Conservation (phyloP, 1,284 basidiomycete genomes). For the Ustilago sp. region DNA sequence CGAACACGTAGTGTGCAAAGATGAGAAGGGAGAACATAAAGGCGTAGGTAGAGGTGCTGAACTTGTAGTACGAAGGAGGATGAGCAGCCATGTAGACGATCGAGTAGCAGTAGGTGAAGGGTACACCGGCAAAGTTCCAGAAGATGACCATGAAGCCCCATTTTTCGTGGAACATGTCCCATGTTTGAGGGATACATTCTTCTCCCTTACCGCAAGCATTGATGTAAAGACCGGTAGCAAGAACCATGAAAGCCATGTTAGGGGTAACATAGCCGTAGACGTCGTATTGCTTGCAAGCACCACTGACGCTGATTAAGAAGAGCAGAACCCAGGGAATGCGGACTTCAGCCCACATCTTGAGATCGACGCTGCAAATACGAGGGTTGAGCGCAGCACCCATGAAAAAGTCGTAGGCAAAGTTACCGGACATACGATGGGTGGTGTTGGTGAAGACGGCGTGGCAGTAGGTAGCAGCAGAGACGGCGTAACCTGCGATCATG, state of each 20-base stretch:
- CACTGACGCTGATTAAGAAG: constrained; percentile 91
- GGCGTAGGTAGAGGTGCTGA: constrained; percentile 81
- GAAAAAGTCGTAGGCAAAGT: constrained; percentile 78
- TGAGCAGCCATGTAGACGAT: constrained; percentile 98
- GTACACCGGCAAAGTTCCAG: constrained; percentile 87
- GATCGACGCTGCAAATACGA: constrained; percentile 88
- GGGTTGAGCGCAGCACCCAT: constrained; percentile 97
- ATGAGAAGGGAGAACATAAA: constrained; percentile 68
- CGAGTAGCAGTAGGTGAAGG: constrained; percentile 79
- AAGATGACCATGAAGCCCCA: constrained; percentile 71
- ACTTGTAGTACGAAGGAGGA: constrained; percentile 86
- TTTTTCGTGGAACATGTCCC: constrained; percentile 73
- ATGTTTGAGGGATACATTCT: constrained; percentile 98
- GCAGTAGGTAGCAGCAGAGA: constrained; percentile 64
- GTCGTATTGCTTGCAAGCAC: constrained; percentile 90
- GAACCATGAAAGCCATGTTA: constrained; percentile 96
- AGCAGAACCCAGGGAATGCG: constrained; percentile 97
- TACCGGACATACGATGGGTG: constrained; percentile 84
- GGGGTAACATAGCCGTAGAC: constrained; percentile 90
- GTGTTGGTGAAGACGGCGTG: constrained; percentile 66
- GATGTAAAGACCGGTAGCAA: constrained; percentile 94
- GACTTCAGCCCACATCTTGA: constrained; percentile 99
- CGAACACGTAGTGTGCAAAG: constrained; percentile 74
- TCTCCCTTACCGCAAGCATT: constrained; percentile 81
- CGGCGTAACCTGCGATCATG: constrained; percentile 88